Conservation (phyloP, 1,139 yeast species). For the Yamadazyma siamensis region DNA sequence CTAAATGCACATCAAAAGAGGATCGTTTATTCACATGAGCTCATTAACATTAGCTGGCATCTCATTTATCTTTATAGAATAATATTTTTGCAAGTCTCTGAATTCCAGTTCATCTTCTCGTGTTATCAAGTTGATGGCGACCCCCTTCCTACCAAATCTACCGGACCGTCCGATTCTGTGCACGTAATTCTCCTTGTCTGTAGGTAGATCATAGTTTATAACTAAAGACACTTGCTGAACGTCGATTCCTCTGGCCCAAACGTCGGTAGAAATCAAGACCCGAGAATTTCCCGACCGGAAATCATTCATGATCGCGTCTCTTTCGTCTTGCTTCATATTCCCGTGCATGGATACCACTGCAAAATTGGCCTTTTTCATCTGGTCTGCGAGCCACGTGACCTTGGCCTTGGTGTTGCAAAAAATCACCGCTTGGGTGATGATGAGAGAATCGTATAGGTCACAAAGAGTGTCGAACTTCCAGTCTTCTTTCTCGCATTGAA, state of each 20-base stretch:
- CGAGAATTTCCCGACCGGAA: slow-evolving; percentile 75
- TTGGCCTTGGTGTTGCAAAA: slow-evolving; percentile 91
- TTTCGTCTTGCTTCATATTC: slow-evolving; percentile 91
- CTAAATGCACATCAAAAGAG: too few relatives aligned
- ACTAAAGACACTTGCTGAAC: slow-evolving; percentile 97
- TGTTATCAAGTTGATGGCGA: slow-evolving; percentile 85
- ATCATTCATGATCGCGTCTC: slow-evolving; percentile 87
- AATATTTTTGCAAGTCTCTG: slow-evolving; percentile 71
- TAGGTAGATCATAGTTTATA: slow-evolving; percentile 86
- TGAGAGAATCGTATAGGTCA: slow-evolving; percentile 89
- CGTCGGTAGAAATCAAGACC: slow-evolving; percentile 90
- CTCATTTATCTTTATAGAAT: slow-evolving; percentile 74
- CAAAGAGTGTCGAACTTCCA: slow-evolving; percentile 95
- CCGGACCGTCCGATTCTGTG: slow-evolving; percentile 96
- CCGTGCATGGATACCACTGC: slow-evolving; percentile 96
- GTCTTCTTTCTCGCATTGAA: slow-evolving; percentile 86
- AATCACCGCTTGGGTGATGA: slow-evolving; percentile 93
- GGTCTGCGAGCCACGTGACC: slow-evolving; percentile 87
- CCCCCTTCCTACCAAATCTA: slow-evolving; percentile 94
- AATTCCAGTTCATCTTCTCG: slow-evolving; percentile 58
- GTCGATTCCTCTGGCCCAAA: slow-evolving; percentile 97
- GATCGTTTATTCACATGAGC: too few relatives aligned
- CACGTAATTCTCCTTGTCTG: slow-evolving; percentile 81
- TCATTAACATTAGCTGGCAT: slow-evolving; percentile 80
- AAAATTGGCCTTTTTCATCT: slow-evolving; percentile 75